These are phyloP conservation scores for Biancaea sappan DNA, from an alignment of 306 rosid genomes.

Conservation along the genomic window DNA sequence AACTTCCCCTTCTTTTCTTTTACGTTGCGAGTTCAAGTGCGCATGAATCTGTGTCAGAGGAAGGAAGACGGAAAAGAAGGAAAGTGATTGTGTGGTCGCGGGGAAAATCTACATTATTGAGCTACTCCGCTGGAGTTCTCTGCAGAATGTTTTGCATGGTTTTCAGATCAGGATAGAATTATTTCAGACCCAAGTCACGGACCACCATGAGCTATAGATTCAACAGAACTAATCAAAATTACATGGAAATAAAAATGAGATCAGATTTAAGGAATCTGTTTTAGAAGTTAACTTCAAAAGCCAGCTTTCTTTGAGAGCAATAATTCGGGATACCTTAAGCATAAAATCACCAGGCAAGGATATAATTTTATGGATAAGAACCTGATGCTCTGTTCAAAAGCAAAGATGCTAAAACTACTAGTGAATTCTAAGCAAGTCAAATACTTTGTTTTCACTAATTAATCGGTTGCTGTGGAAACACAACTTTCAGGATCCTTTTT, in stretches of 20 bases:
- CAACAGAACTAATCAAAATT: slow-evolving; percentile 23
- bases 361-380: slow-evolving; percentile 59
- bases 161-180: slow-evolving; percentile 8
- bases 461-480: neutral
- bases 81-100: slow-evolving; percentile 8
- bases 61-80: neutral
- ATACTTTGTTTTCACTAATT: slow-evolving; percentile 28
- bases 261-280: slow-evolving; percentile 43
- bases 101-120: slow-evolving; percentile 33
- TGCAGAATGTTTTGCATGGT: slow-evolving; percentile 26
- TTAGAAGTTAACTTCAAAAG: slow-evolving; percentile 34
- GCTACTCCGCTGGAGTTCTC: slow-evolving; percentile 27
- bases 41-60: neutral
- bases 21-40: neutral
- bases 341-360: slow-evolving; percentile 38
- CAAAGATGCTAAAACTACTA: slow-evolving; percentile 35
- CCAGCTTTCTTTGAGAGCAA: neutral
- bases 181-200: slow-evolving; percentile 15
- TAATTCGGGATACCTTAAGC: slow-evolving; percentile 31
- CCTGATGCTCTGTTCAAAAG: slow-evolving; percentile 49
- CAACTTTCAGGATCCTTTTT: neutral
- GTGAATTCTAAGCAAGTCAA: slow-evolving; percentile 43
- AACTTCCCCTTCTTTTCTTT: neutral
- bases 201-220: slow-evolving; percentile 28
- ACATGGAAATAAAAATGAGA: neutral